Conservation (phyloP, 352 stramenopile species). For the Pythium monospermum region DNA sequence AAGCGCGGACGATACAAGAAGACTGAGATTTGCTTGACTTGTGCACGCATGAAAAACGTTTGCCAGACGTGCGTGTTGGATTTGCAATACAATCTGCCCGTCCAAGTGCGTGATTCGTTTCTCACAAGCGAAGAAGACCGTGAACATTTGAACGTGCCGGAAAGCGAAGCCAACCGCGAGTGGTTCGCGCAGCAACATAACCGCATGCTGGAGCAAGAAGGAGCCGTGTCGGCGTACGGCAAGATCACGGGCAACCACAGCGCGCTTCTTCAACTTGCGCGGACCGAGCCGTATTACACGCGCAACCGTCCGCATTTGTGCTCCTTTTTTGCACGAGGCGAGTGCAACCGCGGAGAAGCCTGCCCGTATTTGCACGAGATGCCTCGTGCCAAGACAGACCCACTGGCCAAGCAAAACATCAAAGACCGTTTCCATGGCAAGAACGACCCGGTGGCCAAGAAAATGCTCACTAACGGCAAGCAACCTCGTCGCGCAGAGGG, state of each 20-base stretch:
- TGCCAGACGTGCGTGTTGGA: conserved; percentile 99
- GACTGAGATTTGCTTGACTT: conserved; percentile 97
- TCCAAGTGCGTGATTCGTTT: conserved; percentile 93
- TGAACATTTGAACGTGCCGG: conserved; percentile 76
- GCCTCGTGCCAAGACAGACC: conserved; percentile 89
- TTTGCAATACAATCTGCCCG: conserved; percentile 96
- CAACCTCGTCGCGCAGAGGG: too few species aligned
- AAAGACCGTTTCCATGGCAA: conserved; percentile 93
- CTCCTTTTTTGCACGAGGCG: conserved; percentile 93
- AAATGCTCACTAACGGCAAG: conserved; percentile 72
- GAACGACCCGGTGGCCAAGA: conserved; percentile 90
- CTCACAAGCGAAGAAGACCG: conserved; percentile 48
- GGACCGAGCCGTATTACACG: conserved; percentile 89
- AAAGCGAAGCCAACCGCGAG: conserved; percentile 93
- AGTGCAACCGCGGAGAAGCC: conserved; percentile 89
- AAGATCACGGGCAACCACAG: conserved; percentile 67
- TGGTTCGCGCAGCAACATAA: conserved; percentile 93
- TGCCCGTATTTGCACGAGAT: conserved; percentile 96
- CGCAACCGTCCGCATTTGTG: conserved; percentile 90
- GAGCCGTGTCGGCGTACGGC: conserved; percentile 82
- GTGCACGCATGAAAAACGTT: conserved; percentile 98
- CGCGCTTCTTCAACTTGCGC: conserved; percentile 79
- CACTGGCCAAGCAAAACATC: conserved; percentile 95
- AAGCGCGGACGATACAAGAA: conserved; percentile 97
- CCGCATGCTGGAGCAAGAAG: conserved; percentile 89